Evolutionary conservation across 768 basidiomycete genomes (phyloP).

Genomic region (Suillus ampliporus): DNA sequence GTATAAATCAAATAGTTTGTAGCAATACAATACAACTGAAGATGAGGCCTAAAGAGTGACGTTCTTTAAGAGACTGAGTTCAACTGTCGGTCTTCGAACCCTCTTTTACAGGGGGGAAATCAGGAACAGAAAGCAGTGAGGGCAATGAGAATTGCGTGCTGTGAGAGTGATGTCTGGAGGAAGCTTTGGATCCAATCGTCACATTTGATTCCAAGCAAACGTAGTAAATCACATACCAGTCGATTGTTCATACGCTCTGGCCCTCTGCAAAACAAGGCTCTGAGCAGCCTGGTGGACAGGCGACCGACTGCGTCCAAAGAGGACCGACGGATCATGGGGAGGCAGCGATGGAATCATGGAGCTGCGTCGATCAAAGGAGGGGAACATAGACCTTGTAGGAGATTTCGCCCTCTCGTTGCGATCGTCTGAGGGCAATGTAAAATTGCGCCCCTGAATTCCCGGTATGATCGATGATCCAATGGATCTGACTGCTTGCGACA

Average conservation of each 20-base stretch:
- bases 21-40: background rate
- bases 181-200: constrained; percentile 5
- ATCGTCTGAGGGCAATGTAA: constrained; percentile 14
- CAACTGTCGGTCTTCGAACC: constrained; percentile 15
- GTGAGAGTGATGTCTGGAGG: background rate
- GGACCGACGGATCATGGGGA: constrained; percentile 13
- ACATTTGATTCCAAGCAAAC: background rate
- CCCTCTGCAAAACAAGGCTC: constrained; percentile 37
- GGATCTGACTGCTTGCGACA: constrained; percentile 25
- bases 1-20: background rate
- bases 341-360: constrained; percentile 9
- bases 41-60: background rate
- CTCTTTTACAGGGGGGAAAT: constrained; percentile 21
- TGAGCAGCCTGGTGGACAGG: constrained; percentile 20
- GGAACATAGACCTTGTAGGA: constrained; percentile 14
- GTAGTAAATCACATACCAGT: constrained; percentile 20
- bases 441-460: constrained; percentile 18
- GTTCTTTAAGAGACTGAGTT: constrained; percentile 12
- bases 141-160: constrained; percentile 46
- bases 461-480: constrained; percentile 35
- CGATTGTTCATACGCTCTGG: constrained; percentile 33
- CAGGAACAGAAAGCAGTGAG: constrained; percentile 38
- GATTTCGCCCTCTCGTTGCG: constrained; percentile 19
- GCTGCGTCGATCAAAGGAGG: constrained; percentile 23
- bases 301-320: constrained; percentile 15